These are phyloP conservation scores for Tuber brumale DNA, from an alignment of 495 filamentous ascomycete genomes.

Conservation along the genomic window DNA sequence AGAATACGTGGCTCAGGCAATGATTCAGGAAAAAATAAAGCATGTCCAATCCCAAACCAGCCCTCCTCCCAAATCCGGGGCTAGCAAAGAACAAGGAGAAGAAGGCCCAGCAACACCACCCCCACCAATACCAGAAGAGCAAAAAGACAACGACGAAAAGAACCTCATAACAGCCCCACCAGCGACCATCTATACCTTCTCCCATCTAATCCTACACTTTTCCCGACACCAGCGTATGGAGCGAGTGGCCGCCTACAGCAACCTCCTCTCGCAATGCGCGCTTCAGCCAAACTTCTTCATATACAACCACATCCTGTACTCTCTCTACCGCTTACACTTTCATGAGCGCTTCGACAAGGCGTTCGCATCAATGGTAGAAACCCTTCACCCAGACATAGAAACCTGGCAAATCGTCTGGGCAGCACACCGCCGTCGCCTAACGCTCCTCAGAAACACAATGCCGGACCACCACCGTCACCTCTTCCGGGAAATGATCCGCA, in stretches of 20 bases:
- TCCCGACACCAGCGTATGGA: constrained; percentile 50
- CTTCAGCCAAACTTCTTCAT: constrained; percentile 55
- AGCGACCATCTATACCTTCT: constrained; percentile 59
- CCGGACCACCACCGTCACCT: constrained; percentile 29
- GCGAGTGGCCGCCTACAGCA: constrained; percentile 47
- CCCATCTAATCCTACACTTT: constrained; percentile 55
- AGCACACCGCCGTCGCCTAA: constrained; percentile 51
- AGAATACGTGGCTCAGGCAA: constrained; percentile 51
- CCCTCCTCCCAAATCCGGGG: constrained; percentile 7
- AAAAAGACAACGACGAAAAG: constrained; percentile 42
- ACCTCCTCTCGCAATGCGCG: constrained; percentile 48
- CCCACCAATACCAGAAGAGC: neutral
- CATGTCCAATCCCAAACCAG: constrained; percentile 43
- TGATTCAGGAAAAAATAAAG: constrained; percentile 50
- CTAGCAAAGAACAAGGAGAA: constrained; percentile 2
- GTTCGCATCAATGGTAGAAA: constrained; percentile 42
- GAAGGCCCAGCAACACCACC: neutral
- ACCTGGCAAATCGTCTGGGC: constrained; percentile 48
- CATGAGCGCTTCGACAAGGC: constrained; percentile 48
- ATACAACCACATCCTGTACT: constrained; percentile 57
- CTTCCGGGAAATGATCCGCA: constrained; percentile 49
- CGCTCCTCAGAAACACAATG: constrained; percentile 39
- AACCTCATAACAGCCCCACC: constrained; percentile 43
- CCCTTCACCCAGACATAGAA: constrained; percentile 50
- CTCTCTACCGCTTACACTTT: constrained; percentile 52